Percentiles rank a stretch among this genome's conserved stretches.
Conservation (phyloP, 331 rosid genomes). For the Stylosanthes scabra region DNA sequence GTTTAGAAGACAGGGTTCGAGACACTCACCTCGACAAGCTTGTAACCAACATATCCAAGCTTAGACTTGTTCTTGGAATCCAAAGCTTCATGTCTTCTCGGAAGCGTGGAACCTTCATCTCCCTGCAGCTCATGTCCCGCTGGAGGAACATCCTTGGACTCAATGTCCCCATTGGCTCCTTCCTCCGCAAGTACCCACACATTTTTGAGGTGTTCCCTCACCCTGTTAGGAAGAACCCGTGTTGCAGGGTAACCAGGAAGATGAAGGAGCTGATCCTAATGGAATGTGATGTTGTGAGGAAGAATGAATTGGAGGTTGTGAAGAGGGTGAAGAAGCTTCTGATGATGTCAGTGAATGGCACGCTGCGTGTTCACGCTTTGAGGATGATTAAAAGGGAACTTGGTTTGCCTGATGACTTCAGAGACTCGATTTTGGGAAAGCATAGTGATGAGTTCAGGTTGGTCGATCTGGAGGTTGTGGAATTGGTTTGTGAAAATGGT, state of each 20-base stretch:
- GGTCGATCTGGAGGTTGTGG: slow-evolving; percentile 71
- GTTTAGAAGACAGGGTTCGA: slow-evolving; percentile 66
- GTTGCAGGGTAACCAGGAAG: slow-evolving; percentile 58
- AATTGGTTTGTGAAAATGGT: slow-evolving; percentile 55
- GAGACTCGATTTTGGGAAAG: slow-evolving; percentile 68
- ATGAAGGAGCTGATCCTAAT: slow-evolving; percentile 50
- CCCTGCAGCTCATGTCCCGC: slow-evolving; percentile 70
- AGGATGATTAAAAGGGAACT: slow-evolving; percentile 71
- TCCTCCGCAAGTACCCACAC: slow-evolving; percentile 67
- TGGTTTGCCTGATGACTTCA: slow-evolving; percentile 77
- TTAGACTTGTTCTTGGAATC: slow-evolving; percentile 53
- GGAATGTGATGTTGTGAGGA: slow-evolving; percentile 50
- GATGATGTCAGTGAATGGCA: slow-evolving; percentile 66
- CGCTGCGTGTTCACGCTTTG: slow-evolving; percentile 70
- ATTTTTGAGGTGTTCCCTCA: slow-evolving; percentile 67
- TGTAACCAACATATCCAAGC: slow-evolving; percentile 50
- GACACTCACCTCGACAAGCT: slow-evolving; percentile 74
- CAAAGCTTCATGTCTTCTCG: slow-evolving; percentile 56
- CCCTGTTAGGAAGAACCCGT: slow-evolving; percentile 58
- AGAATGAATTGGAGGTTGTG: slow-evolving; percentile 57
- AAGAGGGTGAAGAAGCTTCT: slow-evolving; percentile 67
- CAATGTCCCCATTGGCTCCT: slow-evolving; percentile 53
- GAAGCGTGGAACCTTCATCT: slow-evolving; percentile 69
- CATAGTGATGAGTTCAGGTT: slow-evolving; percentile 53
- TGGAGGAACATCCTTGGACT: slow-evolving; percentile 68